Evolutionary conservation across 2,329 filamentous ascomycete species (phyloP).

Genomic region (Plenodomus lindquistii): DNA sequence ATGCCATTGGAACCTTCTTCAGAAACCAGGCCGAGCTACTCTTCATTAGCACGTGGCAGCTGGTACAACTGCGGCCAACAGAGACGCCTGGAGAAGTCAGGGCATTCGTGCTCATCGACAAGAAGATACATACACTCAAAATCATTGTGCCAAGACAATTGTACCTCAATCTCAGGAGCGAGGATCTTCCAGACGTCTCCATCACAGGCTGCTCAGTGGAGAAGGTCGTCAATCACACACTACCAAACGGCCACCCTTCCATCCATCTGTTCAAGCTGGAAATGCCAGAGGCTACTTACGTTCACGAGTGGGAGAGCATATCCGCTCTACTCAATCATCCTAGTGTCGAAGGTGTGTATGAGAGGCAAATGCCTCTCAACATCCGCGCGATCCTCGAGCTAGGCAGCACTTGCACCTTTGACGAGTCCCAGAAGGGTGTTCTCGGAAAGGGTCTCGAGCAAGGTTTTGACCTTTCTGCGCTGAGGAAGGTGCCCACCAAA

Average conservation of each 20-base stretch:
- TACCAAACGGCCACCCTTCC: slow-evolving; percentile 94
- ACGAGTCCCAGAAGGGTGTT: slow-evolving; percentile 86
- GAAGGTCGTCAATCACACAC: slow-evolving; percentile 87
- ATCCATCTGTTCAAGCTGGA: slow-evolving; percentile 93
- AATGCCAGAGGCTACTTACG: slow-evolving; percentile 84
- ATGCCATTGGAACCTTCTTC: slow-evolving; percentile 73
- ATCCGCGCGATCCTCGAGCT: slow-evolving; percentile 86
- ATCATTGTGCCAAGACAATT: slow-evolving; percentile 87
- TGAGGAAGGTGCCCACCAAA: slow-evolving; percentile 70
- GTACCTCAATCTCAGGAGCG: slow-evolving; percentile 87
- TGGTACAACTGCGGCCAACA: slow-evolving; percentile 82
- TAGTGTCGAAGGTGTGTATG: slow-evolving; percentile 96
- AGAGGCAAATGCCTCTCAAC: slow-evolving; percentile 86
- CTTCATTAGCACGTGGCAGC: slow-evolving; percentile 93
- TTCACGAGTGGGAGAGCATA: slow-evolving; percentile 82
- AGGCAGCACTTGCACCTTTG: slow-evolving; percentile 90
- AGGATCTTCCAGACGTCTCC: slow-evolving; percentile 85
- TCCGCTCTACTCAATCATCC: slow-evolving; percentile 84
- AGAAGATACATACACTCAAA: slow-evolving; percentile 85
- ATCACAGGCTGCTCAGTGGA: slow-evolving; percentile 85
- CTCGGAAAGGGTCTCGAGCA: slow-evolving; percentile 90
- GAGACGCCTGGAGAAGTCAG: slow-evolving; percentile 84
- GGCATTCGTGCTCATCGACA: slow-evolving; percentile 90
- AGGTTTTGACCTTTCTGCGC: slow-evolving; percentile 82
- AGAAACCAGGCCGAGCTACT: slow-evolving; percentile 88